A percentile compares a stretch with the other conserved stretches of the same genome.
Conservation (phyloP, 164 flowering plant species). For the Aristolochia californica region DNA sequence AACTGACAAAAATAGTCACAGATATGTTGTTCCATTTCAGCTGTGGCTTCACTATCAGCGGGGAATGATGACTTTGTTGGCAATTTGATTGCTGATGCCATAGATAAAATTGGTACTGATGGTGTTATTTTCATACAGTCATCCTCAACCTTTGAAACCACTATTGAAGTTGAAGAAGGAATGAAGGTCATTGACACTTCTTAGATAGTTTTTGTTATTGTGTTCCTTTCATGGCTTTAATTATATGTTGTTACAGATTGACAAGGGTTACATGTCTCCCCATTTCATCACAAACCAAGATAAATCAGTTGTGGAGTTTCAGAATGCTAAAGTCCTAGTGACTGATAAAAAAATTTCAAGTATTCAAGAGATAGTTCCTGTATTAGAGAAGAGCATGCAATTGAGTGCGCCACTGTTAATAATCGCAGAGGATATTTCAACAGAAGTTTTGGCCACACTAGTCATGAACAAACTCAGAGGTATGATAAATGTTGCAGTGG, state of each 20-base stretch:
- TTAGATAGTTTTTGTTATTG: not conserved
- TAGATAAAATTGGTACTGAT: conserved; percentile 77
- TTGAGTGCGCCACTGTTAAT: conserved; percentile 76
- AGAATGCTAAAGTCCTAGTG: conserved; percentile 69
- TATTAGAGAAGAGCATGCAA: conserved; percentile 75
- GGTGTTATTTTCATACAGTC: conserved; percentile 77
- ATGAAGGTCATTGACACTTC: conserved; percentile 49
- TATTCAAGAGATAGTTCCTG: conserved; percentile 56
- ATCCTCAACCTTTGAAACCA: conserved; percentile 69
- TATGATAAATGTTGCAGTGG: conserved; percentile 62
- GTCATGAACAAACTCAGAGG: conserved; percentile 62
- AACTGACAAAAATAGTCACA: not conserved
- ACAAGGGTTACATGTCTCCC: conserved; percentile 86
- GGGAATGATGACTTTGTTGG: conserved; percentile 92
- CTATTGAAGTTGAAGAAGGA: conserved; percentile 71
- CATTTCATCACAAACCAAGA: conserved; percentile 65
- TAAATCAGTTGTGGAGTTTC: conserved; percentile 63
- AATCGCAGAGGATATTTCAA: conserved; percentile 69
- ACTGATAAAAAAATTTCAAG: conserved; percentile 69
- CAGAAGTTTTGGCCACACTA: conserved; percentile 52
- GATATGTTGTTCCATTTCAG: conserved; percentile 25
- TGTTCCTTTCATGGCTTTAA: not conserved
- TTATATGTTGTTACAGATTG: conserved; percentile 39
- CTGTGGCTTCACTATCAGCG: conserved; percentile 86
- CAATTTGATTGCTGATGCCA: conserved; percentile 69